Base-by-base conservation (phyloP, 352 stramenopile genomes). In the Hyaloperonospora arabidopsidis region DNA sequence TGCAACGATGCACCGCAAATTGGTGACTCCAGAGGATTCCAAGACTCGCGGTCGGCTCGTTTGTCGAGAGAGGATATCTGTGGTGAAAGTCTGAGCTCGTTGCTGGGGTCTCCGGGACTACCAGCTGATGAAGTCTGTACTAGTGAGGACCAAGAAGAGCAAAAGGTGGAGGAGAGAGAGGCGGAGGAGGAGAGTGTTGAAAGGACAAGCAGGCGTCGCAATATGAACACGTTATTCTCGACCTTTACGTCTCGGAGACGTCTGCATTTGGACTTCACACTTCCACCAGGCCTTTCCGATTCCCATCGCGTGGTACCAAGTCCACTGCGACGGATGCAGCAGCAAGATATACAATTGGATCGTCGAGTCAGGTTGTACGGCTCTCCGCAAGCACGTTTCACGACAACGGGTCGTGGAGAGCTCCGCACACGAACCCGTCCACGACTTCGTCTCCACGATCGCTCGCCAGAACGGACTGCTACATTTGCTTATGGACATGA, bases 41-140 rank as follows among this genome's bases (percentile, higher is more conserved):
- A 21, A 1, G 55, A 29, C 12, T 34, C 40, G 36, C 50, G 38
- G n/a, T 22, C 36, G 10, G 36, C 32, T 5, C 40, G 45, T 2
- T 13, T 51, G 29, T 35, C 52, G 22, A 63, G 59, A 2, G 74
- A 84, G 34, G 72, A 83, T 38, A 73, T 82, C 35, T 85, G 74
- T 40, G 61, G 62, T 15, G 77, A 86, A 64, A 87, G 77, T 32
- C 77, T 73, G 0, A 58, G 52, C 11, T 84, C 77, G 13, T 63
- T 65, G 1, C 35, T 59, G 18, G 62, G 15, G 10, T 67, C 60
- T 39, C 47, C 52, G 15, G 36, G 55, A 11, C 12, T 49, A n/a
- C 55, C 47, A 19, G 58, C 43, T 1, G 39, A 35, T 25, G 46
- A 44, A 5, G 50, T 43, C 12, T 40, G 12, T 13, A 32, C 43